These are phyloP conservation scores for Puccinia polysora DNA, from an alignment of 1,284 basidiomycete species.

Conservation along the genomic window DNA sequence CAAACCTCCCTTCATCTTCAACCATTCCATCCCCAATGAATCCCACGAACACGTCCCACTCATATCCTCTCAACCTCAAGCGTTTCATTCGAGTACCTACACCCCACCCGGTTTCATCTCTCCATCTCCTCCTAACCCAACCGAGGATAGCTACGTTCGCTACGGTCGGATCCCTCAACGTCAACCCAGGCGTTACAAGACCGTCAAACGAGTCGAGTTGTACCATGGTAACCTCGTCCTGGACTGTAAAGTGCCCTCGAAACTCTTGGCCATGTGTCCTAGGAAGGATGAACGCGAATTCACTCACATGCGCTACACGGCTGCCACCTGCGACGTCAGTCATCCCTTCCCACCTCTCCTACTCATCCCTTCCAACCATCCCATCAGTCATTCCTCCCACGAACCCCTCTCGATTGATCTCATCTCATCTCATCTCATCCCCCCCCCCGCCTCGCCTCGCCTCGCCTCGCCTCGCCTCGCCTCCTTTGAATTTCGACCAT, in stretches of 20 bases:
- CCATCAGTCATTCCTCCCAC: background rate
- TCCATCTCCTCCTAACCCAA: conserved; percentile 39
- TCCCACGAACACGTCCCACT: conserved; percentile 27
- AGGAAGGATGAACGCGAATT: conserved; percentile 68
- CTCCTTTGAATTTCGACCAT: background rate
- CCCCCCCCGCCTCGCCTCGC: too few relatives aligned
- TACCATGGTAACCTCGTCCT: conserved; percentile 86
- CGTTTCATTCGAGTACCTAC: background rate
- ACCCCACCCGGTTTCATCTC: conserved; percentile 18
- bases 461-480: background rate
- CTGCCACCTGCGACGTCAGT: conserved; percentile 72
- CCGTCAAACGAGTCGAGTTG: conserved; percentile 80
- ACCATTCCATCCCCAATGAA: background rate
- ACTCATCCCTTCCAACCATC: background rate
- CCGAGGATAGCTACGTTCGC: conserved; percentile 54
- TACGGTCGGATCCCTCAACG: conserved; percentile 82
- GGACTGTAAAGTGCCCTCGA: conserved; percentile 77
- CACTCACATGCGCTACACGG: conserved; percentile 87
- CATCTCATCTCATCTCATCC: too few relatives aligned
- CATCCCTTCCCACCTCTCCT: background rate
- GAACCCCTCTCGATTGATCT: background rate
- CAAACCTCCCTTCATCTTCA: background rate
- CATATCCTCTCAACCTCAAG: background rate
- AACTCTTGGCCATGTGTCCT: conserved; percentile 72
- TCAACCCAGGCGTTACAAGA: conserved; percentile 79